Base-by-base conservation (phyloP, 768 basidiomycete species). In the Boletus bicolor region DNA sequence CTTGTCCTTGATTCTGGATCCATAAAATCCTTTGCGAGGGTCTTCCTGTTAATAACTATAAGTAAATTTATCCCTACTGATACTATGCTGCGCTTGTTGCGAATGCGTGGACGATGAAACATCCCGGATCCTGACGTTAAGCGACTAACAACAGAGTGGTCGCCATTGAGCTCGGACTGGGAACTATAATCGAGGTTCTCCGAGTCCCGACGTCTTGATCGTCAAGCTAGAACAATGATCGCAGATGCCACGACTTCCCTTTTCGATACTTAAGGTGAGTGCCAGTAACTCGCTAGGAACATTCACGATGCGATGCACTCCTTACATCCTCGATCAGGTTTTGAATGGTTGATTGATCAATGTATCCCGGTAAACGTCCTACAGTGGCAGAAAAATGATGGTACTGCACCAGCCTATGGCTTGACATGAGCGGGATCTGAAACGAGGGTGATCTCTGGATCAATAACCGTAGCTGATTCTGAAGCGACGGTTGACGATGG, bases 21-120 rank as follows among this genome's bases (percentile, higher is more conserved):
- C 64, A 41, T 66, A 65, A 28, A 67, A 7, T 54, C 59, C 43
- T 49, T 63, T 61, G 37, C 19, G 50, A 47, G 65, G 19, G 26
- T 66, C 64, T 26, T 66, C 58, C 36, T 61, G 51, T 9, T 9
- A 66, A 35, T 4, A 66, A 37, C 24, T 66, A 58, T 24, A 66
- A 12, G n/a, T 5, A 32, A 32, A 7, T 46, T n/a, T 1, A 19
- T 19, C 12, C 30, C n/a, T 12, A 32, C 5, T 9, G 15, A 12
- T 19, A 8, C 14, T 8, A 3, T 36, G 35, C 15, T 0, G 7
- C 17, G 24, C 35, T 37, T 37, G 14, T 17, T 26, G 24, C 36
- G 17, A 26, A 37, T 17, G 11, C 11, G 24, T n/a, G 36, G 12
- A 26, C 35, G 7, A 19, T 38, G 5, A 30, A 14, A 14, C 37